Conservation (phyloP, 371 early-diverging fungal species). For the Nematocida displodere region DNA sequence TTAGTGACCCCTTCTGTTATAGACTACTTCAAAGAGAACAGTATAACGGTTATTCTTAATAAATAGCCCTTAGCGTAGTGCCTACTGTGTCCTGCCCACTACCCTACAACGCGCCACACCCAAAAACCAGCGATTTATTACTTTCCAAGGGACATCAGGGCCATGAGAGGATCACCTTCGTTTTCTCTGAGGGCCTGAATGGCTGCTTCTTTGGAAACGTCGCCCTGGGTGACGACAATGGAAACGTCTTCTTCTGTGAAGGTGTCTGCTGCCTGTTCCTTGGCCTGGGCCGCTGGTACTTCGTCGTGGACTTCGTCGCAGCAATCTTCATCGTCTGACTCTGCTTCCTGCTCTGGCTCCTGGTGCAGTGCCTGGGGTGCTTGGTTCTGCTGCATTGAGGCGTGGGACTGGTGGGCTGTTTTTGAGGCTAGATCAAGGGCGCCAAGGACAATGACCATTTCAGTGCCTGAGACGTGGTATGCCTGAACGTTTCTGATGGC, state of each 20-base stretch:
- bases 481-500: conserved; percentile 46
- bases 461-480: conserved; percentile 28
- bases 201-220: conserved; percentile 47
- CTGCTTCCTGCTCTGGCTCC: background rate
- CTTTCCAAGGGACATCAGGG: conserved; percentile 54
- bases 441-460: conserved; percentile 28
- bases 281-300: too few relatives aligned
- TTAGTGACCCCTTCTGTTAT: background rate
- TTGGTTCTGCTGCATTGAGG: background rate
- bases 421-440: conserved; percentile 23
- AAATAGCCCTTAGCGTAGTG: too few relatives aligned
- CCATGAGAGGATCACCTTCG: conserved; percentile 56
- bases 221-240: conserved; percentile 50
- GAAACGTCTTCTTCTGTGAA: too few relatives aligned
- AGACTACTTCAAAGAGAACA: background rate
- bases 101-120: too few relatives aligned
- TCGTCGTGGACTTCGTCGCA: too few relatives aligned
- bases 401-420: conserved; percentile 25
- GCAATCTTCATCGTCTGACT: background rate
- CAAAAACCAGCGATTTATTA: too few relatives aligned
- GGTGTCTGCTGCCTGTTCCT: too few relatives aligned
- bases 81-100: too few relatives aligned
- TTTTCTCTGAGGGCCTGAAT: conserved; percentile 49
- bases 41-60: background rate
- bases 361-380: background rate